Evolutionary conservation across 176 grass and related monocot species (phyloP).

Genomic region (Sorghum bicolor): Sorghum_bicolor_NCBIv3 NC_012875.2:56456001-56456500

Average conservation of each 20-base stretch:
- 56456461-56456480: neutral
- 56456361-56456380: neutral
- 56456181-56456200: too few relatives aligned
- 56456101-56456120: too few relatives aligned
- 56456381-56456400: neutral
- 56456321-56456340: neutral
- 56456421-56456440: neutral
- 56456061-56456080: too few relatives aligned
- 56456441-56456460: neutral
- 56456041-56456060: too few relatives aligned
- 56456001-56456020: too few relatives aligned
- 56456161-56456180: too few relatives aligned
- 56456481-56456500: neutral
- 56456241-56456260: neutral
- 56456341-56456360: neutral
- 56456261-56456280: neutral
- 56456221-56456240: neutral
- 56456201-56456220: neutral
- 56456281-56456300: neutral
- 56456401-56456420: neutral
- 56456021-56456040: neutral
- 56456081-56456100: too few relatives aligned
- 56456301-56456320: neutral
- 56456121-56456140: too few relatives aligned
- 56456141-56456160: too few relatives aligned